These are phyloP conservation scores for Suhomyces canberraensis DNA, from an alignment of 805 yeast genomes.

Conservation along the genomic window DNA sequence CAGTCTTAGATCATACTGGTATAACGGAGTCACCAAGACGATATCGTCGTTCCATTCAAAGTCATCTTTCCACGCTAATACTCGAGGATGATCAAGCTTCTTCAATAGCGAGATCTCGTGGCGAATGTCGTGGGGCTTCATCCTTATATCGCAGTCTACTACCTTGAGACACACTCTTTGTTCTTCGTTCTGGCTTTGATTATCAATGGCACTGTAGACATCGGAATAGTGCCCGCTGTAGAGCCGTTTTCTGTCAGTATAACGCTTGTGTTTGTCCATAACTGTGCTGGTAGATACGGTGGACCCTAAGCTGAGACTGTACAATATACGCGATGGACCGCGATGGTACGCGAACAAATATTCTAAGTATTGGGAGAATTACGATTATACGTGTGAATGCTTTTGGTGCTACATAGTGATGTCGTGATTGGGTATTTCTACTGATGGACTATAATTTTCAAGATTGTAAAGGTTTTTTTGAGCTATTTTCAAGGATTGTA, in stretches of 20 bases:
- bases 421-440: no score
- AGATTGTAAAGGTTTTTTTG: no score
- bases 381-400: no score
- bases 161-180: constrained; percentile 25
- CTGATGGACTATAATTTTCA: no score
- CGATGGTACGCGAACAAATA: no score
- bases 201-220: constrained; percentile 25
- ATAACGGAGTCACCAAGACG: constrained; percentile 31
- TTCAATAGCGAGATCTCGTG: constrained; percentile 29
- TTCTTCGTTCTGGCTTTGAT: background rate
- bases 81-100: constrained; percentile 13
- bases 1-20: constrained; percentile 23
- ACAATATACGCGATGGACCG: no score
- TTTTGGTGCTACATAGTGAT: no score
- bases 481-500: no score
- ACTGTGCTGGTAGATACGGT: no score
- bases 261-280: constrained; percentile 10
- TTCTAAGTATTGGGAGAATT: no score
- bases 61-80: constrained; percentile 19
- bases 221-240: constrained; percentile 36
- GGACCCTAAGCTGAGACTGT: no score
- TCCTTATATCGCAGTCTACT: constrained; percentile 34
- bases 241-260: constrained; percentile 18
- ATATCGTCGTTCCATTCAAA: constrained; percentile 29
- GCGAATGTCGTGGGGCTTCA: constrained; percentile 35